Evolutionary conservation across 345 rosid species (phyloP).

Genomic region (Kandelia obovata): DNA sequence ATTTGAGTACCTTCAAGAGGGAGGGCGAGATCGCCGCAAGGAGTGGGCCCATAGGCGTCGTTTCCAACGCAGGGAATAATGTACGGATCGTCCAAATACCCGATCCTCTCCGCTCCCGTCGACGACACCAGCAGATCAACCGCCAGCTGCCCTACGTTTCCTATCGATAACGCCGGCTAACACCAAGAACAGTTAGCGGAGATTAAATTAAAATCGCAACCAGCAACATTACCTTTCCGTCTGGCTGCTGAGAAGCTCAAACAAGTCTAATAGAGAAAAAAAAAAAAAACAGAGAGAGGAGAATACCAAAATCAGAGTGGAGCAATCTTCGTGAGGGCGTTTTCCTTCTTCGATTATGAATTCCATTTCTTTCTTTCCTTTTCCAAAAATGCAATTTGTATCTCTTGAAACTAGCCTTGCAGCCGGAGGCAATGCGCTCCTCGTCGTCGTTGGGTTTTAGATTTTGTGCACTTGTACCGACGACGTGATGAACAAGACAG

Average conservation of each 20-base stretch:
- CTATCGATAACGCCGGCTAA: slow-evolving; percentile 86
- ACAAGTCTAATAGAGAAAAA: neutral
- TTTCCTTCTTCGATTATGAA: slow-evolving; percentile 60
- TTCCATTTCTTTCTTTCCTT: slow-evolving; percentile 42
- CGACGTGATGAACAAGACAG: slow-evolving; percentile 27
- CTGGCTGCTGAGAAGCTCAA: neutral
- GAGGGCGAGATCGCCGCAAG: slow-evolving; percentile 70
- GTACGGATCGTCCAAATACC: slow-evolving; percentile 68
- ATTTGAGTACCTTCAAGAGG: slow-evolving; percentile 70
- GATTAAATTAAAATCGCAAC: neutral
- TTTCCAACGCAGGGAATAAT: slow-evolving; percentile 90
- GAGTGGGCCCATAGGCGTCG: slow-evolving; percentile 67
- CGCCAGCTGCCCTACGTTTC: slow-evolving; percentile 90
- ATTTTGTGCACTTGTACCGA: neutral
- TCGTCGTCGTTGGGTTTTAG: neutral
- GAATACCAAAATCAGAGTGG: slow-evolving; percentile 64
- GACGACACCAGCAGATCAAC: slow-evolving; percentile 83
- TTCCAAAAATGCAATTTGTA: neutral
- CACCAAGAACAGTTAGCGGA: neutral
- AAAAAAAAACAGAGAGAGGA: neutral
- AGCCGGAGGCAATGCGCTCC: neutral
- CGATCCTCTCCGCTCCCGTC: slow-evolving; percentile 57
- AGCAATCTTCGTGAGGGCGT: slow-evolving; percentile 44
- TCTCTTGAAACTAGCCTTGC: neutral
- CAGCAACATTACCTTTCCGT: neutral